phyloP scores from a whole-genome alignment of 2,329 filamentous ascomycete species.

The Basipetospora sp. region DNA sequence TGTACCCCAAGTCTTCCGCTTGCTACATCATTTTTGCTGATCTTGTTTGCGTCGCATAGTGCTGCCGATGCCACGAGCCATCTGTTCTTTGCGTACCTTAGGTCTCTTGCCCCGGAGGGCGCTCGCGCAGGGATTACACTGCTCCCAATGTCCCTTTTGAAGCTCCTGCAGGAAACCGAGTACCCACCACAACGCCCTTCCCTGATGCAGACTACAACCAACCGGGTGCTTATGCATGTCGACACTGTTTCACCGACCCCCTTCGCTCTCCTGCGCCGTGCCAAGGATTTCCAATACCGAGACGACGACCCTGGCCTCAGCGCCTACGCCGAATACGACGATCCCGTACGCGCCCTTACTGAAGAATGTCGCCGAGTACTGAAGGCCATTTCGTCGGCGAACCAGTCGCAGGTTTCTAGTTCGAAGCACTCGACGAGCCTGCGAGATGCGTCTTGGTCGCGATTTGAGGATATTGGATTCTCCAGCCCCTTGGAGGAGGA shows the following conservation, averaged over 20 bases:
- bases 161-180: slow-evolving; percentile 78
- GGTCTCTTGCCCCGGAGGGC: slow-evolving; percentile 73
- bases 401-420: slow-evolving; percentile 65
- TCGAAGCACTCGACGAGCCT: slow-evolving; percentile 57
- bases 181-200: slow-evolving; percentile 73
- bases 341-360: slow-evolving; percentile 74
- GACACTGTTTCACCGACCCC: slow-evolving; percentile 88
- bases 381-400: slow-evolving; percentile 72
- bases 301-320: slow-evolving; percentile 75
- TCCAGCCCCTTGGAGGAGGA: slow-evolving; percentile 59
- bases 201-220: slow-evolving; percentile 64
- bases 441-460: slow-evolving; percentile 84
- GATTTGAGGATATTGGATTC: slow-evolving; percentile 92
- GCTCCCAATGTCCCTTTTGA: slow-evolving; percentile 79
- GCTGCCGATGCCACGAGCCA: slow-evolving; percentile 93
- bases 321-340: slow-evolving; percentile 75
- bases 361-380: slow-evolving; percentile 89
- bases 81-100: slow-evolving; percentile 91
- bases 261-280: slow-evolving; percentile 75
- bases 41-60: slow-evolving; percentile 26
- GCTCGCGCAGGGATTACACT: slow-evolving; percentile 65
- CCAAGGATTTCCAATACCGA: slow-evolving; percentile 89
- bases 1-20: not conserved
- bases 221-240: slow-evolving; percentile 92
- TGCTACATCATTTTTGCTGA: slow-evolving; percentile 1